Evolutionary conservation across 2,329 filamentous ascomycete genomes (phyloP).

Genomic region (Hypoxylon sp.): DNA sequence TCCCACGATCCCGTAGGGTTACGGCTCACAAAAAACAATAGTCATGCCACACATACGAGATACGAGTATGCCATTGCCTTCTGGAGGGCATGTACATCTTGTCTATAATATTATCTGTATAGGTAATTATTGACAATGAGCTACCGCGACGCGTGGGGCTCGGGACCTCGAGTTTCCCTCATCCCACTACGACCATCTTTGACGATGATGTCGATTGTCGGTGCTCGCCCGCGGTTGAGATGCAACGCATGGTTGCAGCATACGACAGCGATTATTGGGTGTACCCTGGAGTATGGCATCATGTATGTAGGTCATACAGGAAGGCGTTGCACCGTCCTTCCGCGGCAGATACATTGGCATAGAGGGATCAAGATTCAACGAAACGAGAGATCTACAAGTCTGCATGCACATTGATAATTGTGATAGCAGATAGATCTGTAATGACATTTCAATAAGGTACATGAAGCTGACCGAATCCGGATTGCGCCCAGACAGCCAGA

Average conservation of each 20-base stretch:
- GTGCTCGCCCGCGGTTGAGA: conserved; percentile 36
- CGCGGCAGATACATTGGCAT: conserved; percentile 40
- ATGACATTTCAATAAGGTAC: conserved; percentile 38
- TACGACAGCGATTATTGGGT: conserved; percentile 35
- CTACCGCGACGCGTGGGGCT: conserved; percentile 36
- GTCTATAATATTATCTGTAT: conserved; percentile 15
- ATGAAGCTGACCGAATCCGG: conserved; percentile 45
- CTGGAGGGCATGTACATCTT: background rate
- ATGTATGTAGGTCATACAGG: conserved; percentile 46
- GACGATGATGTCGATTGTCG: conserved; percentile 32
- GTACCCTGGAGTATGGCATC: conserved; percentile 41
- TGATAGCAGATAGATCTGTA: conserved; percentile 36
- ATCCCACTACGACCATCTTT: conserved; percentile 36
- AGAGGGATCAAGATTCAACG: conserved; percentile 42
- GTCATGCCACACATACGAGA: conserved; percentile 14
- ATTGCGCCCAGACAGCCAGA: no score
- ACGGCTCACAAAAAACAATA: conserved; percentile 11
- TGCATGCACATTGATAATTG: conserved; percentile 39
- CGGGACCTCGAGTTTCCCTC: conserved; percentile 37
- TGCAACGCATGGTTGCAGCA: conserved; percentile 36
- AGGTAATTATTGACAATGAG: conserved; percentile 10
- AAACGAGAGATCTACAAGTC: conserved; percentile 42
- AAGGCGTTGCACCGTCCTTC: conserved; percentile 40
- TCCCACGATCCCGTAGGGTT: conserved; percentile 25
- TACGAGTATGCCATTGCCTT: conserved; percentile 12